Evolutionary conservation across 129 eudicot genomes (phyloP), one percentile per base, ranked within the genome.

Genomic region (Flaveria trinervia): DNA sequence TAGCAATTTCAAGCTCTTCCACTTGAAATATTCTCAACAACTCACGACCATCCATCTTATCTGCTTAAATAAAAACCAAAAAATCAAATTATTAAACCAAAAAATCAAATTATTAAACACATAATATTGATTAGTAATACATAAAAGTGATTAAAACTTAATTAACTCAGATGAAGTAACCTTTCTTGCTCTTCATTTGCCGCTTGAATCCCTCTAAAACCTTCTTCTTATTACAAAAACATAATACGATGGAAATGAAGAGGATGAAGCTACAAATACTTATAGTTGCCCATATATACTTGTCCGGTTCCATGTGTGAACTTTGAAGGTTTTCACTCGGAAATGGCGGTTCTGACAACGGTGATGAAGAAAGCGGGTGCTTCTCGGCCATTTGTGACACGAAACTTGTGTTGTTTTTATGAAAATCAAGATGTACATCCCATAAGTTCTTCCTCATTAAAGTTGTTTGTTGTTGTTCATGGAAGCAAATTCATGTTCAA

Each of bases 1-100:
- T 90, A 56, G 96, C 96, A 74, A 54, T 84, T 72, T 82, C 85
- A n/a, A 90, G 78, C 52, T 88, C 93, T 78, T 86, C 86, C 9
- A 88, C 79, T 65, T 74, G 70, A 61, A 88, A 90, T 17, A 75
- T 79, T 74, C 84, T 86, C 79, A 90, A 71, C 89, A 88, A 45
- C 48, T 82, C 82, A 67, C 82, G 77, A 10, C 86, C 92, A 77
- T 88, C 85, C 67, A 90, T 78, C 71, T 72, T 81, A 65, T 86
- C 96, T 88, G 44, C 14, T 23, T 50, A 39, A 16, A 68, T 46
- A 30, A 74, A 73, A 36, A 4, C 52, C 65, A 52, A 14, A 74
- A 74, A 65, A 20, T 52, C 23, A 10, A 1, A 61, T 46, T 39
- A 46, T 75, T 3, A 43, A 36, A 4, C 52, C 65, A 52, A 14